Evolutionary conservation across 768 basidiomycete species (phyloP).

Genomic region (Boletus insuetus): DNA sequence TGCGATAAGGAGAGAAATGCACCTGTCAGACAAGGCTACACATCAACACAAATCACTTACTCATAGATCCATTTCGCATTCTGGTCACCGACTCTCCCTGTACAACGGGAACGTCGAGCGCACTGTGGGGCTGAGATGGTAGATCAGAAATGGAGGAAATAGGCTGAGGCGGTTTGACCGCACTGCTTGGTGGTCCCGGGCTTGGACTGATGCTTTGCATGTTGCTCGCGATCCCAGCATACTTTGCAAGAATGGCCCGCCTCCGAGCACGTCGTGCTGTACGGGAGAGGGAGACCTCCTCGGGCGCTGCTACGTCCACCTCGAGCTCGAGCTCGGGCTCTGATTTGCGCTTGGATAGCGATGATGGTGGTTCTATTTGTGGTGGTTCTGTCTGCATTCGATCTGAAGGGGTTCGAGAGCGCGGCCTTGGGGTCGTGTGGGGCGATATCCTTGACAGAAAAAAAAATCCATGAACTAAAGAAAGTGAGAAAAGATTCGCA

Average conservation of each 20-base stretch:
- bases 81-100: conserved; percentile 7
- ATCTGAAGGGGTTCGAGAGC: conserved; percentile 27
- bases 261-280: conserved; percentile 68
- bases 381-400: conserved; percentile 11
- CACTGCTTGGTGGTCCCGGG: conserved; percentile 67
- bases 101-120: conserved; percentile 33
- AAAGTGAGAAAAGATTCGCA: conserved; percentile 1
- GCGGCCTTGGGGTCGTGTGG: conserved; percentile 32
- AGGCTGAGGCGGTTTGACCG: conserved; percentile 67
- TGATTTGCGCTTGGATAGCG: conserved; percentile 21
- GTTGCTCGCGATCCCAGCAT: conserved; percentile 47
- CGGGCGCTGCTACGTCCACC: conserved; percentile 45
- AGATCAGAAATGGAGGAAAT: conserved; percentile 61
- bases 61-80: conserved; percentile 19
- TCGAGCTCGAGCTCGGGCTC: conserved; percentile 52
- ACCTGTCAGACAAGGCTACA: neutral
- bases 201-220: conserved; percentile 50
- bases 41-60: conserved; percentile 13
- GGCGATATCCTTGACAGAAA: conserved; percentile 60
- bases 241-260: conserved; percentile 79
- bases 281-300: conserved; percentile 60
- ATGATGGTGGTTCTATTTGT: conserved; percentile 18
- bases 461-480: conserved; percentile 10
- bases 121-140: conserved; percentile 53
- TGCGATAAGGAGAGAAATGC: neutral